Evolutionary conservation across 805 yeast species (phyloP), one percentile per base, ranked within the genome.

Genomic region (Candida insectorum): DNA sequence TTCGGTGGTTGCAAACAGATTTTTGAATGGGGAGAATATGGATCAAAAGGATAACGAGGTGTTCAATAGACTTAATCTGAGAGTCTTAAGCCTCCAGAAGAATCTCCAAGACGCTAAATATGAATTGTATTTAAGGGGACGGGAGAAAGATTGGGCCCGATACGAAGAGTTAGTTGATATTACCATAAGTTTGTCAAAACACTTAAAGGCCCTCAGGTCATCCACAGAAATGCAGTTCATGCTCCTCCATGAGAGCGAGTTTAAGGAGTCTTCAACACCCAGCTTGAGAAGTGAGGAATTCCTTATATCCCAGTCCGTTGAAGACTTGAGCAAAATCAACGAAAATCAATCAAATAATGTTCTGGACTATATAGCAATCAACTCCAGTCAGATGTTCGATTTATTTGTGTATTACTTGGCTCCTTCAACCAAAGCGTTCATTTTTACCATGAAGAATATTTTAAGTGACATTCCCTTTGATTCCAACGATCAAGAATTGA

Each of bases 151-250:
- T 47, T 79, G 68, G 56, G 38, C 42, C 0, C 40, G 69, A 1
- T 65, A 77, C 22, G 52, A 52, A 9, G 51, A 68, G 23, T 54
- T 81, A 16, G 82, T 77, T 1, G 60, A 62, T 4, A 71, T 81
- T 0, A 71, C 79, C 6, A 65, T 71, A 24, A 62, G 71, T 8
- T 49, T 85, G 41, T 57, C 71, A 5, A 69, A 74, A 42, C 79
- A 77, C 45, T 50, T 84, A 26, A 81, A 82, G 32, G 91, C 91
- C 1, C 60, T 85, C 43, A 63, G 75, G 40, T 71, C 80, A 28
- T 81, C 89, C 10, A 75, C 81, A 8, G 83, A 78, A 39, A 81
- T 81, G 65, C 83, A 80, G 49, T 69, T 77, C 69, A 66, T 68
- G 19, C 56, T 80, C 7, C 57, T 81, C 6, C 66, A 67, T 34